A percentile compares a stretch with the other conserved stretches of the same genome.
These are phyloP conservation scores for Iris macrosiphon DNA, from an alignment of 106 monocot genomes.

Conservation along the genomic window DNA sequence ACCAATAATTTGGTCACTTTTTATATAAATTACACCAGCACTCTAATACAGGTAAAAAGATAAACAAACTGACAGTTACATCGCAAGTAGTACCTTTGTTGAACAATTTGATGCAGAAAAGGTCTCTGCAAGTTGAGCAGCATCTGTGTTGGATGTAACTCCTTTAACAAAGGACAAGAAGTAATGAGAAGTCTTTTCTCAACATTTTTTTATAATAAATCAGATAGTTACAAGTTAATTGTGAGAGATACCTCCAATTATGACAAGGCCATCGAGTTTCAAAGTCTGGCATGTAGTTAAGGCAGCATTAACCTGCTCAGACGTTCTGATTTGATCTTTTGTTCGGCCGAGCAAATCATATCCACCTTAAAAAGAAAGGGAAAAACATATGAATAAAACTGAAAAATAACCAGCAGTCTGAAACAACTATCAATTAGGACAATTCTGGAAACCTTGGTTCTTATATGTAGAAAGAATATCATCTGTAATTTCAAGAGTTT, in stretches of 20 bases:
- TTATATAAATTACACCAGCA: neutral
- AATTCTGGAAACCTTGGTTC: conserved; percentile 66
- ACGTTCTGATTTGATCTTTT: conserved; percentile 82
- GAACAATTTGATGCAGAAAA: conserved; percentile 65
- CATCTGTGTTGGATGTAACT: conserved; percentile 88
- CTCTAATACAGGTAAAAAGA: too few species aligned
- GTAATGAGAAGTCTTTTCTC: neutral
- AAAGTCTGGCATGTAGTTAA: conserved; percentile 58
- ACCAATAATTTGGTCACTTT: neutral
- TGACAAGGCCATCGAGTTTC: conserved; percentile 82
- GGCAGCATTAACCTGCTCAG: conserved; percentile 85
- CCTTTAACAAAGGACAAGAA: conserved; percentile 29
- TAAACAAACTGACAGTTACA: too few species aligned
- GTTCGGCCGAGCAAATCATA: conserved; percentile 90
- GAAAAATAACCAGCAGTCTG: neutral
- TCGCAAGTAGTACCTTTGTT: conserved; percentile 58
- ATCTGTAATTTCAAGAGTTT: conserved; percentile 80
- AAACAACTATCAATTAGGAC: too few species aligned
- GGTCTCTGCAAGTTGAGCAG: conserved; percentile 82
- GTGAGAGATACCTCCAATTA: conserved; percentile 66
- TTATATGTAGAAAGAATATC: conserved; percentile 72
- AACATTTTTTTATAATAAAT: neutral
- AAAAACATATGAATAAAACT: neutral
- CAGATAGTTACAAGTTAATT: neutral
- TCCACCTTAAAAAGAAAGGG: conserved; percentile 49